A percentile compares a stretch with the other conserved stretches of the same genome.
phyloP scores from a whole-genome alignment of 2,329 filamentous ascomycete genomes.

The Pseudogymnoascus sp. region DNA sequence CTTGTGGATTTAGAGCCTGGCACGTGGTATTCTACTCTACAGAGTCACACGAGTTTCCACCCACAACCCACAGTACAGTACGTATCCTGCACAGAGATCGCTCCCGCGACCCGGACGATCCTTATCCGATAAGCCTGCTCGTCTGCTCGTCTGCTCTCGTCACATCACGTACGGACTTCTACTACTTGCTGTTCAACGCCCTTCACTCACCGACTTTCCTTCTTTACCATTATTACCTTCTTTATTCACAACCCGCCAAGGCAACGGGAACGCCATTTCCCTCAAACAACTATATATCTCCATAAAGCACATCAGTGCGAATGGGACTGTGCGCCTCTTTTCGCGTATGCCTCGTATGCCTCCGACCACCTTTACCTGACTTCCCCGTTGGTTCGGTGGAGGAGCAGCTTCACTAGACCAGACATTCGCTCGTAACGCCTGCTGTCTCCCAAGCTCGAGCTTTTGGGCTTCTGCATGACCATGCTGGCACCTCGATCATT shows the following conservation, averaged over 20 bases:
- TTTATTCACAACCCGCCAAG: not conserved
- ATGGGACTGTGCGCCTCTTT: slow-evolving; percentile 5
- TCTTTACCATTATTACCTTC: not conserved
- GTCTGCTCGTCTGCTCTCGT: not conserved
- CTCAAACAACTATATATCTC: not conserved
- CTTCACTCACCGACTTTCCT: not conserved
- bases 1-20: not conserved
- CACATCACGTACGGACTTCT: not conserved
- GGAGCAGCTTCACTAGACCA: slow-evolving; percentile 1
- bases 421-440: not conserved
- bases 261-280: not conserved
- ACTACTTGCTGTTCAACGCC: not conserved
- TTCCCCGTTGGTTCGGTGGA: not conserved
- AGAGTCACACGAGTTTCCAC: not conserved
- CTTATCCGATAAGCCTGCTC: slow-evolving; percentile 4
- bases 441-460: not conserved
- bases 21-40: not conserved
- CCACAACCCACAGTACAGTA: not conserved
- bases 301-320: not conserved
- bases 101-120: not conserved
- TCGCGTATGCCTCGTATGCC: slow-evolving; percentile 4
- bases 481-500: slow-evolving; percentile 24
- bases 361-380: not conserved
- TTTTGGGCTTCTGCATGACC: slow-evolving; percentile 10
- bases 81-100: not conserved